Percentiles rank a stretch among this genome's conserved stretches.
phyloP scores from a whole-genome alignment of 2,329 filamentous ascomycete genomes.

The Monascus ruber region DNA sequence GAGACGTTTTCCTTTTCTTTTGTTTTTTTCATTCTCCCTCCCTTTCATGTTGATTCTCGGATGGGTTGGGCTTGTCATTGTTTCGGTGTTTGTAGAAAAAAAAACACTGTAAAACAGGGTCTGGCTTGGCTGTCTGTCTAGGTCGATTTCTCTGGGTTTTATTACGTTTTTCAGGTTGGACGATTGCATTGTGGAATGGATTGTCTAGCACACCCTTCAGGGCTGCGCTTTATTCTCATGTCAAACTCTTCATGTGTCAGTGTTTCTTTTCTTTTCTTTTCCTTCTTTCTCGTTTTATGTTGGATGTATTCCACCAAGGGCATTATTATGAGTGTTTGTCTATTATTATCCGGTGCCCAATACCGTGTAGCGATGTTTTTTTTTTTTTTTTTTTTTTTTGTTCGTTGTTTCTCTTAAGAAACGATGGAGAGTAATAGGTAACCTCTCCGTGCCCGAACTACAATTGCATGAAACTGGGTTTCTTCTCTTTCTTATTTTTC shows the following conservation, averaged over 20 bases:
- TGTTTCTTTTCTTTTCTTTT: conserved; percentile 4
- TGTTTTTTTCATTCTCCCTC: too few relatives aligned
- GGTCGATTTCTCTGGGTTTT: neutral
- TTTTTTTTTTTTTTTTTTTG: conserved; percentile 7
- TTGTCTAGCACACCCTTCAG: too few relatives aligned
- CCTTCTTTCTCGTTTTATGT: conserved; percentile 3
- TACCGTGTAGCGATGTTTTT: conserved; percentile 3
- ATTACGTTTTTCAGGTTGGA: too few relatives aligned
- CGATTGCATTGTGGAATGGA: too few relatives aligned
- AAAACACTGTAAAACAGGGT: neutral
- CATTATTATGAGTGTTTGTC: neutral
- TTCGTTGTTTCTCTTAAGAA: conserved; percentile 3
- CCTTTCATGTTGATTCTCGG: too few relatives aligned
- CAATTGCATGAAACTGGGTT: too few relatives aligned
- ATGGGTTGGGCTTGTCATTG: neutral
- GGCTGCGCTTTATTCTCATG: too few relatives aligned
- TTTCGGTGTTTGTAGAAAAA: neutral
- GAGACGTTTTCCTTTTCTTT: conserved; percentile 10
- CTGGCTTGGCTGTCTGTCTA: neutral
- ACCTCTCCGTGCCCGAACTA: too few relatives aligned
- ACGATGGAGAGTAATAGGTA: neutral
- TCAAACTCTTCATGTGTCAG: conserved; percentile 4
- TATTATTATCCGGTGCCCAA: too few relatives aligned
- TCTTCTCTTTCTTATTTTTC: neutral
- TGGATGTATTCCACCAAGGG: neutral